Evolutionary conservation across 169 alveolate species (phyloP).

Genomic region (Plasmodium reichenowi): DNA sequence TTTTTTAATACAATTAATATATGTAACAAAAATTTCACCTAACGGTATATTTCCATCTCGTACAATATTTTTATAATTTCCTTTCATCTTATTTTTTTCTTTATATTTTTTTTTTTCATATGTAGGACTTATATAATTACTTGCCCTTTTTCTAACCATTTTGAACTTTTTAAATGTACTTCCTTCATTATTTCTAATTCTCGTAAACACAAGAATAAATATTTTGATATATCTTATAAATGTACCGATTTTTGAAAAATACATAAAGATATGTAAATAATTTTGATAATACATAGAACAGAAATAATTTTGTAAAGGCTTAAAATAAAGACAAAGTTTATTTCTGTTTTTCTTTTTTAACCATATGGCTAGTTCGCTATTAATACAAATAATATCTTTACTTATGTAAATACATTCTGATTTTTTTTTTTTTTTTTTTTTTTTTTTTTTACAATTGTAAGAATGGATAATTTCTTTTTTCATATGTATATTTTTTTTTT

Average conservation of each 20-base stretch:
- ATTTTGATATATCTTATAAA: conserved; percentile 40
- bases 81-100: conserved; percentile 1
- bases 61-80: not conserved
- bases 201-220: conserved; percentile 35
- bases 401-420: conserved; percentile 30
- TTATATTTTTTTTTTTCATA: not conserved
- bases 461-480: too few species aligned
- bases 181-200: not conserved
- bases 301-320: conserved; percentile 40
- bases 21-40: conserved; percentile 29
- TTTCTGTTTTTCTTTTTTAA: conserved; percentile 17
- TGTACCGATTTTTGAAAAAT: conserved; percentile 38
- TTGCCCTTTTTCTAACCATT: not conserved
- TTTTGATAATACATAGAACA: conserved; percentile 45
- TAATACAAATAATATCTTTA: conserved; percentile 42
- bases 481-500: too few species aligned
- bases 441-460: not conserved
- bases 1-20: conserved; percentile 14
- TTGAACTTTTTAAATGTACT: not conserved
- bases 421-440: not conserved
- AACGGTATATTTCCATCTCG: conserved; percentile 12
- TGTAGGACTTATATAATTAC: not conserved
- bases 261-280: conserved; percentile 41
- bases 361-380: conserved; percentile 49
- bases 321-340: conserved; percentile 13